Base-by-base conservation (phyloP, 75 land plant genomes). In the Selaginella tamariscina region DNA sequence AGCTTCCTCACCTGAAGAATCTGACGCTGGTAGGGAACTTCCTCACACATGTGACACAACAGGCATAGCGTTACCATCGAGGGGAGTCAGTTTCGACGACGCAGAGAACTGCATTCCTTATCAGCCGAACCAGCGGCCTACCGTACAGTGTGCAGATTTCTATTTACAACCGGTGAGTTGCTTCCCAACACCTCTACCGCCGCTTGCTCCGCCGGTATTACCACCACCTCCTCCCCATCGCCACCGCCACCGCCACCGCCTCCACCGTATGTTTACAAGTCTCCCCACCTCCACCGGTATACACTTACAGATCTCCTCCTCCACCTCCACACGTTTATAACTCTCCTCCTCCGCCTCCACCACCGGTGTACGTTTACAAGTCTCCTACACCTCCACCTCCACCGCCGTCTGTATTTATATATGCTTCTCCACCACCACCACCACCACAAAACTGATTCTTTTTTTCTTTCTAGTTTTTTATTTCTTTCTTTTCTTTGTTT, bases 61-160 rank as follows among this genome's bases (percentile, higher is more conserved):
- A 27, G 24, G 93, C 64, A 31, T 77, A 15, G 64, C 68, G 26
- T 39, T 84, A 32, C 68, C 65, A 22, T 39, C 49, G 11, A 70
- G 13, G 1, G 82, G 80, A 0, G 76, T 77, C 9, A 65, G 54
- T 0, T 83, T 86, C 26, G 75, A 85, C 57, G 70, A 73, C 29
- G 67, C 62, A 13, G 59, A 66, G 20, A 85, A 85, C 64, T 85
- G 87, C 73, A 78, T 85, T 28, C 78, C 55, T 1, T 75, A 74
- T 11, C 33, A 56, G 54, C 79, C 84, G 23, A 31, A 59, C 29
- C 85, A 85, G 75, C 70, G 80, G 69, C 33, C 87, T 32, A 0
- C 11, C 28, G 33, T 13, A 23, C 81, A 84, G 56, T 84, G 86
- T 39, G 66, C 32, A 9, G 27, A 27, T 8, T 75, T 78, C 74